Evolutionary conservation across 352 stramenopile species (phyloP), one percentile per base, ranked within the genome.

Genomic region (Phytopythium cucurbitacearum): DNA sequence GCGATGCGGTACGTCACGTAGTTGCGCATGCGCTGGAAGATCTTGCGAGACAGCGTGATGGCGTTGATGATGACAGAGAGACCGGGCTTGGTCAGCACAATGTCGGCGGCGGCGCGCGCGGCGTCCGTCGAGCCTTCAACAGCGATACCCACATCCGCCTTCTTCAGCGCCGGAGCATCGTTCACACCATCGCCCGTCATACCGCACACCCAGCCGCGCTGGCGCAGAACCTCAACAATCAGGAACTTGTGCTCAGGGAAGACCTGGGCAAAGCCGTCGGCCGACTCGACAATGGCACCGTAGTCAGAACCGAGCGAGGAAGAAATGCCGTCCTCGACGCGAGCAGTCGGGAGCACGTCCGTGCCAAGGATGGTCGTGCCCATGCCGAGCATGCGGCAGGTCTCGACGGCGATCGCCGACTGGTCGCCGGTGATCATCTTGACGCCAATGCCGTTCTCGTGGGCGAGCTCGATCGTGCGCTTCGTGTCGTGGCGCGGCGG

Each of bases 351-450:
- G 40, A 86, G 62, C 40, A 81, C 72, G 51, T 94, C 85, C 42
- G 90, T 94, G 32, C 83, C 82, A 3, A 95, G 66, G 43, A 93
- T 86, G 13, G 79, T 92, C 48, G 81, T 90, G 45, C 88, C 92
- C 78, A 98, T 95, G 49, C 81, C 89, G 34, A 99, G 71, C 64
- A 88, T 74, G 28, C 82, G 86, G 56, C 87, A 95, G 4, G 94
- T 98, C 64, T 98, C 91, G 15, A 94, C 80, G 7, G 94, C 96
- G 65, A 98, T 98, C 28, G 90, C 79, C 11, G 83, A 70, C 50
- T 98, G 94, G 66, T 99, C 96, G 43, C 96, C 96, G 0, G 96
- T 99, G 58, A 98, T 90, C 87, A 98, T 98, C 66, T 98, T 98
- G 10, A 99, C 91, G n/a, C 64, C 76, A 53, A 99, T 92, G 48